Evolutionary conservation across 148 eudicot genomes (phyloP).

Genomic region (Simmondsia chinensis): DNA sequence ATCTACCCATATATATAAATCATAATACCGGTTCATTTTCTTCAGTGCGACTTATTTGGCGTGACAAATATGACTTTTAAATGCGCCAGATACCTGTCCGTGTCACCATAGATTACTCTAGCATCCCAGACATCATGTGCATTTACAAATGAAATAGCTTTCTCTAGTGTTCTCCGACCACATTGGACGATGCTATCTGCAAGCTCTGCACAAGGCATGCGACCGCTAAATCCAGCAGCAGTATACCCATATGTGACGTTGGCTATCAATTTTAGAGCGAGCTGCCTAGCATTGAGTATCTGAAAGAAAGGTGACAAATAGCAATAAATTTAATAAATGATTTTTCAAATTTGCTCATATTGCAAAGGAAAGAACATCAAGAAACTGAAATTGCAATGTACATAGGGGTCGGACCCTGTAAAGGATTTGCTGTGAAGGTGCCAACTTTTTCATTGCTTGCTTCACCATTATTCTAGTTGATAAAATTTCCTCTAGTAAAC

Average conservation of each 20-base stretch:
- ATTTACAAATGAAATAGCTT: conserved; percentile 73
- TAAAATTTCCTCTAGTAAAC: conserved; percentile 84
- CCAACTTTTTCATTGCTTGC: conserved; percentile 82
- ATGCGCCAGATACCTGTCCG: conserved; percentile 57
- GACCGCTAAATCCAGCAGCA: conserved; percentile 98
- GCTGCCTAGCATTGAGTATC: conserved; percentile 90
- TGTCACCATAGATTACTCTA: conserved; percentile 90
- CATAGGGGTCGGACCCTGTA: conserved; percentile 37
- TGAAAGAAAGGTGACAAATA: conserved; percentile 19
- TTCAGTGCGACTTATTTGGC: too few species aligned
- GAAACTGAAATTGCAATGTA: too few species aligned
- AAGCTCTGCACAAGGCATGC: conserved; percentile 99
- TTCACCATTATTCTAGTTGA: conserved; percentile 94
- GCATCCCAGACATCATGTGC: conserved; percentile 72
- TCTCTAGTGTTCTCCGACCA: conserved; percentile 92
- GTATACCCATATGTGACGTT: conserved; percentile 97
- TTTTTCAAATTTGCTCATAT: too few species aligned
- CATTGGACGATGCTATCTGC: conserved; percentile 99
- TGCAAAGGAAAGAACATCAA: too few species aligned
- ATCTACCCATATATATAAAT: too few species aligned
- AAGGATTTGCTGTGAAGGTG: conserved; percentile 62
- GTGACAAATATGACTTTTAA: neutral
- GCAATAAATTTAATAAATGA: too few species aligned
- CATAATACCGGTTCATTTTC: too few species aligned
- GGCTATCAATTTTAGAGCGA: conserved; percentile 88